phyloP scores from a whole-genome alignment of 2,329 filamentous ascomycete species.

The Teratosphaeriaceae sp. region DNA sequence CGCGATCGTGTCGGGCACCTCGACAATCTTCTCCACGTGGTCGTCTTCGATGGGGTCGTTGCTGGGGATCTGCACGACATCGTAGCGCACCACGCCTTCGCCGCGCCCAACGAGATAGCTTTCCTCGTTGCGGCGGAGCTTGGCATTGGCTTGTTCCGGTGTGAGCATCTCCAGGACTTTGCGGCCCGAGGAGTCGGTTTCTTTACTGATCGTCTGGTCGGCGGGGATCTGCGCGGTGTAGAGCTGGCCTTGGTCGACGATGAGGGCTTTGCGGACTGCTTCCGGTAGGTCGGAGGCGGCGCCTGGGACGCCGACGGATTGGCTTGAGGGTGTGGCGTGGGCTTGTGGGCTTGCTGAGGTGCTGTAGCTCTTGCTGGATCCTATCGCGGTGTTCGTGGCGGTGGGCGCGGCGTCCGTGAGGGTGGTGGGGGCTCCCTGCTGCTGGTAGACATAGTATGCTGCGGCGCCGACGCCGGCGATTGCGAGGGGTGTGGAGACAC shows the following conservation, averaged over 20 bases:
- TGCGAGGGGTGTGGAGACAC: conserved; percentile 59
- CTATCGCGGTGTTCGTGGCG: conserved; percentile 10
- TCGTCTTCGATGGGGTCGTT: conserved; percentile 99
- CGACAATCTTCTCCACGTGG: conserved; percentile 95
- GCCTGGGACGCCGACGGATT: conserved; percentile 14
- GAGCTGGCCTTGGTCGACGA: conserved; percentile 85
- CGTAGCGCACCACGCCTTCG: conserved; percentile 87
- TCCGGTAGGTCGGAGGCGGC: conserved; percentile 44
- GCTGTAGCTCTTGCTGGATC: conserved; percentile 29
- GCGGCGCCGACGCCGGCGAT: conserved; percentile 59
- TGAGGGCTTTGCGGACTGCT: conserved; percentile 59
- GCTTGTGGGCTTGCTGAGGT: conserved; percentile 19
- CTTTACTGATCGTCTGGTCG: conserved; percentile 81
- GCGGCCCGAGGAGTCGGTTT: conserved; percentile 74
- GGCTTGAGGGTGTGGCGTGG: conserved; percentile 16
- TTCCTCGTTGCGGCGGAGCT: conserved; percentile 81
- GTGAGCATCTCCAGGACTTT: conserved; percentile 95
- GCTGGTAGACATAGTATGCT: conserved; percentile 64
- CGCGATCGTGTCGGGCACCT: conserved; percentile 61
- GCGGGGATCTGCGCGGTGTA: conserved; percentile 82
- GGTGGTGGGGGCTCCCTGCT: conserved; percentile 9
- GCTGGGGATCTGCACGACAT: conserved; percentile 87
- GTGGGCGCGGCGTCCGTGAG: conserved; percentile 1
- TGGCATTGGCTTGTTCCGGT: conserved; percentile 85
- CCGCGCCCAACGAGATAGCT: conserved; percentile 87